phyloP scores from a whole-genome alignment of 495 filamentous ascomycete species.

The Penicillium macrosclerotiorum region DNA sequence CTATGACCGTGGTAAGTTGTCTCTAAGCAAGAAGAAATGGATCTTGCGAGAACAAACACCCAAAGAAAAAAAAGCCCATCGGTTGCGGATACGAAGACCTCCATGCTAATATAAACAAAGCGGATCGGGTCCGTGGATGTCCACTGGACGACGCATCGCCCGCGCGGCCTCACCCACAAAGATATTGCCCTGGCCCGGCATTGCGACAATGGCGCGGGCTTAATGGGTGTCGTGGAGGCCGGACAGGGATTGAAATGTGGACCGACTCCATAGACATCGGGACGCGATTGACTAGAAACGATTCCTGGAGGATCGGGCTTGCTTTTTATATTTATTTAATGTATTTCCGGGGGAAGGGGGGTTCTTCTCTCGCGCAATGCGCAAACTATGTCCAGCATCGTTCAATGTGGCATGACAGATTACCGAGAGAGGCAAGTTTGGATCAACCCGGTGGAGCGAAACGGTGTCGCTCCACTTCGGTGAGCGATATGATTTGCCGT shows the following conservation, averaged over 20 bases:
- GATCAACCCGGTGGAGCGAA: background rate
- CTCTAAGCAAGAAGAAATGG: background rate
- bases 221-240: constrained; percentile 39
- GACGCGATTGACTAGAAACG: background rate
- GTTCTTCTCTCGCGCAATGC: too few relatives aligned
- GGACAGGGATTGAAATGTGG: constrained; percentile 39
- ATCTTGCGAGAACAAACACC: constrained; percentile 6
- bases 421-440: constrained; percentile 4
- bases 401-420: background rate
- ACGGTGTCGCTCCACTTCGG: background rate
- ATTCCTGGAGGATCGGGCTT: background rate
- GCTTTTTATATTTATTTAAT: background rate
- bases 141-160: constrained; percentile 73
- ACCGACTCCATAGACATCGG: background rate
- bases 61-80: too few relatives aligned
- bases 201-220: constrained; percentile 58
- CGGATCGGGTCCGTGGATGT: constrained; percentile 46
- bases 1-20: constrained; percentile 43
- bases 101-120: too few relatives aligned
- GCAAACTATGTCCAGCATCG: too few relatives aligned
- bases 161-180: constrained; percentile 65
- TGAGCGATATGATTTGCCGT: background rate
- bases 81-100: too few relatives aligned
- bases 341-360: background rate
- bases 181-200: constrained; percentile 63